phyloP scores from a whole-genome alignment of 805 yeast species.

The Starmerella ratchasimensis region DNA sequence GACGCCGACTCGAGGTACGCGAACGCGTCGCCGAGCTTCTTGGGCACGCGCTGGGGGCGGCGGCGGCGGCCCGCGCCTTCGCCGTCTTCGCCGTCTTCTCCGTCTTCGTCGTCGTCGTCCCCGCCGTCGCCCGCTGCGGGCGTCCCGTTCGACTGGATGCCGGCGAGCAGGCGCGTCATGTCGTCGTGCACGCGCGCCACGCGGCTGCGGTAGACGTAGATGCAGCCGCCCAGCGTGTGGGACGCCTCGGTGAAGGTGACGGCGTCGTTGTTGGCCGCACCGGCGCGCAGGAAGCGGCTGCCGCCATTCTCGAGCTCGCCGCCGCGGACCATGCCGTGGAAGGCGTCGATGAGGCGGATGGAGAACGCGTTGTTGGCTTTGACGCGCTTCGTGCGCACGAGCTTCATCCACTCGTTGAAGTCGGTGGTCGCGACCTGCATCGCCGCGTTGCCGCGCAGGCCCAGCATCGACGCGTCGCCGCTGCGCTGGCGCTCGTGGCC shows the following conservation, averaged over 20 bases:
- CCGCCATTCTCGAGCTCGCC: no score
- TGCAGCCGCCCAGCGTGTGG: constrained; percentile 87
- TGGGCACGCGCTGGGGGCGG: background rate
- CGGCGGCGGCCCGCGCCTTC: constrained; percentile 12
- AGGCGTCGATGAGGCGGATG: constrained; percentile 80
- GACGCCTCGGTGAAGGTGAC: constrained; percentile 85
- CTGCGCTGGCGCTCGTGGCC: background rate
- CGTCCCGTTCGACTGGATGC: constrained; percentile 33
- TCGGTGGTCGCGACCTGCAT: constrained; percentile 21
- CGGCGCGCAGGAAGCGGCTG: constrained; percentile 28
- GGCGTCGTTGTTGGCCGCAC: constrained; percentile 40
- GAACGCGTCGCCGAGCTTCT: constrained; percentile 2
- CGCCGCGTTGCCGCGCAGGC: background rate
- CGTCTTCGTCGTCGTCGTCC: constrained; percentile 14
- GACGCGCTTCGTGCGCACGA: constrained; percentile 66
- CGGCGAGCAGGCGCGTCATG: constrained; percentile 71
- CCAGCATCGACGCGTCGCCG: background rate
- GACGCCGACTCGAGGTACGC: constrained; percentile 20
- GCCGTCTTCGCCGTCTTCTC: constrained; percentile 12
- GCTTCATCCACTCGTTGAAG: constrained; percentile 66
- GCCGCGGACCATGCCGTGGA: constrained; percentile 52
- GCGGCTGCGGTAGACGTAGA: constrained; percentile 78
- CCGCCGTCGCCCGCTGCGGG: constrained; percentile 30
- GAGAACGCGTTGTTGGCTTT: constrained; percentile 81
- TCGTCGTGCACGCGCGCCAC: constrained; percentile 87